Percentiles rank a stretch among this genome's conserved stretches.
These are phyloP conservation scores for Ceratocystis huliohia DNA, from an alignment of 2,329 filamentous ascomycete species.

Conservation along the genomic window DNA sequence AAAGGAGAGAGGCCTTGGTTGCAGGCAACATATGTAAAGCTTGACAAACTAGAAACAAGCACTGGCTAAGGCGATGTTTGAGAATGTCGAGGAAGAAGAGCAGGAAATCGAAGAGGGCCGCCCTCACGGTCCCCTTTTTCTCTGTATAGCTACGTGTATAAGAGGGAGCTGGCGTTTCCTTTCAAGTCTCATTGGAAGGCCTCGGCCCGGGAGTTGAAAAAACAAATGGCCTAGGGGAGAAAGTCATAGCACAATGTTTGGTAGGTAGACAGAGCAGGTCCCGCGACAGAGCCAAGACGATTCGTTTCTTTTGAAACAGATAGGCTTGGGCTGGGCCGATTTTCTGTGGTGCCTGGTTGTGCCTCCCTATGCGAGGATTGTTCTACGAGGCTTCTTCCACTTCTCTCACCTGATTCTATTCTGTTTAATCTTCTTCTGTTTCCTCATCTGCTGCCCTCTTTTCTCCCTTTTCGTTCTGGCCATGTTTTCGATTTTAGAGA, in stretches of 20 bases:
- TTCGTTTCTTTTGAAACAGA: background rate
- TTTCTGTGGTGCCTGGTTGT: background rate
- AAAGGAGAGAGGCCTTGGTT: background rate
- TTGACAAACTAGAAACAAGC: too few species aligned
- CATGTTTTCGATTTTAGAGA: background rate
- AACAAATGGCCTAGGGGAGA: background rate
- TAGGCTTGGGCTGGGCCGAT: background rate
- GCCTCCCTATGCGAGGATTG: too few species aligned
- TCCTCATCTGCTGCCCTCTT: background rate
- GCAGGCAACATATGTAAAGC: too few species aligned
- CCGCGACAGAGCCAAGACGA: background rate
- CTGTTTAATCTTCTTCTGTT: slow-evolving; percentile 9
- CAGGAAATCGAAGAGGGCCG: too few species aligned
- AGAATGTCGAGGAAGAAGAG: too few species aligned
- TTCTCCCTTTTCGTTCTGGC: background rate
- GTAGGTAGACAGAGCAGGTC: background rate
- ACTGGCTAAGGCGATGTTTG: too few species aligned
- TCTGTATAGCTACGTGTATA: background rate
- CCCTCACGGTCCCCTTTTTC: background rate
- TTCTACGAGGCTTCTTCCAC: too few species aligned
- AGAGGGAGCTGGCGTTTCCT: too few species aligned
- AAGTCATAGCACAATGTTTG: background rate
- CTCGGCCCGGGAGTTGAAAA: too few species aligned
- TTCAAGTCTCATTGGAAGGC: too few species aligned
- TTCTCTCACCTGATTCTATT: background rate